phyloP scores from a whole-genome alignment of 768 basidiomycete genomes.

The Collybia sordida region DNA sequence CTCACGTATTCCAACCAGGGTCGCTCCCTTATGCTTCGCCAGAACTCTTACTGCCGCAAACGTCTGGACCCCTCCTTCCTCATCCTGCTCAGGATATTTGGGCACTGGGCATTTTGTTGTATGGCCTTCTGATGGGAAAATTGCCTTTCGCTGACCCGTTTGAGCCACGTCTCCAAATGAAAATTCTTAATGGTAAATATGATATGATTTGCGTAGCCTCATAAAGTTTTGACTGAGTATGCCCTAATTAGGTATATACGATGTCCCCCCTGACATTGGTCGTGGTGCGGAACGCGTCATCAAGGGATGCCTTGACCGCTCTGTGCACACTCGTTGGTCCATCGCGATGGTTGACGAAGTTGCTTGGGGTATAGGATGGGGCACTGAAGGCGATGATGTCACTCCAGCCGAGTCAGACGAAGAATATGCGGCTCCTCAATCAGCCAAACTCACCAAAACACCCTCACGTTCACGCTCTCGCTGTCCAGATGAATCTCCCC shows the following conservation, averaged over 20 bases:
- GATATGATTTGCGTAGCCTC: neutral
- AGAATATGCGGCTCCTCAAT: constrained; percentile 16
- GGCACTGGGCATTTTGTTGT: constrained; percentile 91
- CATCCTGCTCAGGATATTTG: constrained; percentile 90
- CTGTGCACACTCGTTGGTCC: constrained; percentile 68
- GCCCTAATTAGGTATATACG: constrained; percentile 53
- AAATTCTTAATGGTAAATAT: constrained; percentile 77
- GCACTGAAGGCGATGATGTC: constrained; percentile 46
- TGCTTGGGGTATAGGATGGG: constrained; percentile 81
- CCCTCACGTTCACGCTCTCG: constrained; percentile 31
- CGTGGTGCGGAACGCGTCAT: constrained; percentile 69
- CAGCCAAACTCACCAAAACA: constrained; percentile 13
- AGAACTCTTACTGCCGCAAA: constrained; percentile 73
- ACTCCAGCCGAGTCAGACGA: constrained; percentile 30
- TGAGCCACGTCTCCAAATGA: constrained; percentile 89
- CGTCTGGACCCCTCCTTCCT: constrained; percentile 35
- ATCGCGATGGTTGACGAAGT: constrained; percentile 77
- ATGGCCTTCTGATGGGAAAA: constrained; percentile 79
- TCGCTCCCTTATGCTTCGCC: constrained; percentile 91
- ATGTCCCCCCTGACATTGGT: constrained; percentile 54
- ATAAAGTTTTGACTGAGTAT: constrained; percentile 5
- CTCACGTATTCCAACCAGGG: constrained; percentile 59
- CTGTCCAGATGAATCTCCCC: constrained; percentile 16
- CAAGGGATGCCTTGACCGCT: constrained; percentile 74
- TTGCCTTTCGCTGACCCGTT: constrained; percentile 89